Evolutionary conservation across 2,329 filamentous ascomycete genomes (phyloP), one percentile per base, ranked within the genome.

Genomic region (Pseudogymnoascus sp.): DNA sequence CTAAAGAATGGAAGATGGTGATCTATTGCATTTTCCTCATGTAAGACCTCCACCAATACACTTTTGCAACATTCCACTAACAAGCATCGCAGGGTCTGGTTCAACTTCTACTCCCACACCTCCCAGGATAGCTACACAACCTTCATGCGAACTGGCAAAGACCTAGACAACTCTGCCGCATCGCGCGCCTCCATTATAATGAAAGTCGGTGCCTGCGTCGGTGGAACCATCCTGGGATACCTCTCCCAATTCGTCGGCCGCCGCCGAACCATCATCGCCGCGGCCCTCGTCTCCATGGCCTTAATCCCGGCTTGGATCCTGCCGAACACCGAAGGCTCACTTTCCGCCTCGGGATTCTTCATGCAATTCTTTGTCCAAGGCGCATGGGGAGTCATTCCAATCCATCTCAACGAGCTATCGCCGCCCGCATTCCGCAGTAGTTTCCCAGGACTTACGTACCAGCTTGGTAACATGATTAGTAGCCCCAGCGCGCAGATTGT

Each of bases 271-370:
- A 90, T 90, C 70, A 83, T 90, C 36, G 75, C 80, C 46, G 84
- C 86, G 69, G 84, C 82, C 3, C 36, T 70, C 25, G 63, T 70
- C 28, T 90, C 90, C 36, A 90, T 89, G 40, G 88, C 88, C 0
- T 76, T 96, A 3, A 79, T 96, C 1, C 93, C 93, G 72, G 90
- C 91, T 0, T 96, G 96, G 76, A 89, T 85, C 0, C 92, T 91
- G 68, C 80, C 86, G 9, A 56, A 82, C 87, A 75, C 75, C 7
- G 80, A 77, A 69, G 77, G 84, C 7, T 77, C 78, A 9, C 79
- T 95, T 69, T 91, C 91, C 56, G 90, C 89, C 0, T 85, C 88
- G 0, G 90, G 89, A 2, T 96, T 93, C 75, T 93, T 93, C 75
- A 82, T 93, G 76, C 88, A 91, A 71, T 90, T 90, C 72, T 88